Conservation (phyloP, 371 early-diverging fungal genomes). For the Aphelidium insulamus region DNA sequence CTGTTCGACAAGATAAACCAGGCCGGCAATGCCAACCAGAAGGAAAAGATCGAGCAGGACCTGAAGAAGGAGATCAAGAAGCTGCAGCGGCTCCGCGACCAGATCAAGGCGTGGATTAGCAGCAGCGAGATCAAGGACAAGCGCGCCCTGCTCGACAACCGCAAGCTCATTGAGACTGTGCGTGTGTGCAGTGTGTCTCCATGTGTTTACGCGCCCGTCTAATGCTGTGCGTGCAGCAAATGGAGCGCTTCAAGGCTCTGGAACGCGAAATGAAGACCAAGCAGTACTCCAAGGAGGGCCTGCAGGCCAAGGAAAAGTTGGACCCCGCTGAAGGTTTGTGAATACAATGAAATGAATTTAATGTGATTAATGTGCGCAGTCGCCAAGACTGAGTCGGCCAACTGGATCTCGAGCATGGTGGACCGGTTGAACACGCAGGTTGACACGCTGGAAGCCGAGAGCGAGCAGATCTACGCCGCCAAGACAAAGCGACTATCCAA, state of each 20-base stretch:
- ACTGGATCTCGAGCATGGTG: constrained; percentile 56
- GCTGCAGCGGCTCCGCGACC: constrained; percentile 80
- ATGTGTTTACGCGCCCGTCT: not conserved
- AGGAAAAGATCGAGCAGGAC: constrained; percentile 85
- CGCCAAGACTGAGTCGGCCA: constrained; percentile 53
- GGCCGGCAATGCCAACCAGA: constrained; percentile 59
- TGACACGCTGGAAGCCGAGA: constrained; percentile 70
- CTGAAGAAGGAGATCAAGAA: constrained; percentile 96
- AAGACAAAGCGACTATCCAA: constrained; percentile 49
- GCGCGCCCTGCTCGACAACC: constrained; percentile 53
- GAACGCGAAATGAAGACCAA: constrained; percentile 97
- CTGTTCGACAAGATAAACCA: constrained; percentile 70
- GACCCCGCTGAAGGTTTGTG: constrained; percentile 89
- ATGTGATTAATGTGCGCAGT: too few species aligned
- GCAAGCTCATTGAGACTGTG: constrained; percentile 75
- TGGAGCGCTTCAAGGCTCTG: constrained; percentile 91
- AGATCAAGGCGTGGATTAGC: constrained; percentile 85
- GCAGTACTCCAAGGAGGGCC: constrained; percentile 86
- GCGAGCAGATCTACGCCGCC: constrained; percentile 43
- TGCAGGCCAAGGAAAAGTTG: constrained; percentile 45
- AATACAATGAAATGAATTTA: too few species aligned
- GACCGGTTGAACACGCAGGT: constrained; percentile 67
- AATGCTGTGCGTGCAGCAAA: constrained; percentile 33
- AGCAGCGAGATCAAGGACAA: constrained; percentile 92
- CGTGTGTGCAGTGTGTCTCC: not conserved